Percentiles rank a stretch among this genome's conserved stretches.
phyloP scores from a whole-genome alignment of 495 filamentous ascomycete genomes.

The Elaphomyces granulatus region DNA sequence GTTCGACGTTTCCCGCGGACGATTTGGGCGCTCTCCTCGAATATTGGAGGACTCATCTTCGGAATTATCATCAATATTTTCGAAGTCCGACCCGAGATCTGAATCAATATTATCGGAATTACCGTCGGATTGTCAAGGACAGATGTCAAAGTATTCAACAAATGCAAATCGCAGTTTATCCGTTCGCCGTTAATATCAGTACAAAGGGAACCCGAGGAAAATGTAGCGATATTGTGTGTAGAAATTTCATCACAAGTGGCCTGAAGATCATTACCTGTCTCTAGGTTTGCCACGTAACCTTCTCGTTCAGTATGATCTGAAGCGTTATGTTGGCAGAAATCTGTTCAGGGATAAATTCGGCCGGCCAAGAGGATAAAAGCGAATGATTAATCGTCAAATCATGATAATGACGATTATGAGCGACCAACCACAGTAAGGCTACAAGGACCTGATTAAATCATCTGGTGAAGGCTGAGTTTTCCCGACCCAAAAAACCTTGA shows the following conservation, averaged over 20 bases:
- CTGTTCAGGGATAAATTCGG: neutral
- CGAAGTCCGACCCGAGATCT: too few species aligned
- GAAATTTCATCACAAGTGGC: too few species aligned
- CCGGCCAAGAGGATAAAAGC: neutral
- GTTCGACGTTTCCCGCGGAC: too few species aligned
- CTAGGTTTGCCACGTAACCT: neutral
- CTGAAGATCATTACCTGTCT: neutral
- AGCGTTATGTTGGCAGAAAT: neutral
- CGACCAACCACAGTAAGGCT: neutral
- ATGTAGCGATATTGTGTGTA: too few species aligned
- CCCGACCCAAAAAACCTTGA: too few species aligned
- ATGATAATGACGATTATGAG: neutral
- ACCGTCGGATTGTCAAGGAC: neutral
- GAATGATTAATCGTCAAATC: neutral
- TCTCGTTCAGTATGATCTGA: neutral
- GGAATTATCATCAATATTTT: too few species aligned
- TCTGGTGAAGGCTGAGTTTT: neutral
- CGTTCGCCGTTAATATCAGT: neutral
- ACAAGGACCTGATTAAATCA: neutral
- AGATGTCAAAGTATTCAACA: neutral
- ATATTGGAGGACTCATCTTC: too few species aligned
- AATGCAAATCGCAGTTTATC: neutral
- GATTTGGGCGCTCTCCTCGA: too few species aligned
- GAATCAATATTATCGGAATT: too few species aligned
- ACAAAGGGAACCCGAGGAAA: neutral